Percentiles rank a stretch among this genome's conserved stretches.
Conservation (phyloP, 2,329 filamentous ascomycete species). For the Nannizzia gypsea region DNA sequence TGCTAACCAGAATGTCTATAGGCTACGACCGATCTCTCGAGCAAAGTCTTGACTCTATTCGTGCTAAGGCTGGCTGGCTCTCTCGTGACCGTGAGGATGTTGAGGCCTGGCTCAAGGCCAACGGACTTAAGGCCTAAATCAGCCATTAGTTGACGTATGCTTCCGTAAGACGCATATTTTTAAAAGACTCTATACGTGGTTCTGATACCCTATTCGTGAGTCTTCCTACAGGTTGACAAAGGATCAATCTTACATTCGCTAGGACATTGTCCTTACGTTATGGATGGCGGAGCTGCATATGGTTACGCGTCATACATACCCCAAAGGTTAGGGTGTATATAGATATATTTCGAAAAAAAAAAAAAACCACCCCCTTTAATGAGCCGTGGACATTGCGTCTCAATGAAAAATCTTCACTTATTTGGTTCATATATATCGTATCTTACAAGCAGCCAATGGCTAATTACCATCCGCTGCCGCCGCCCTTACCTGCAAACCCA, state of each 20-base stretch:
- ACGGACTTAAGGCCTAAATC: slow-evolving; percentile 42
- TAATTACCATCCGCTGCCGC: slow-evolving; percentile 3
- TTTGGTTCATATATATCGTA: neutral
- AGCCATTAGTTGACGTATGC: neutral
- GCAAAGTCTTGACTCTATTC: slow-evolving; percentile 77
- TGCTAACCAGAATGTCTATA: slow-evolving; percentile 19
- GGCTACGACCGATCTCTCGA: slow-evolving; percentile 76
- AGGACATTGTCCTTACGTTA: neutral
- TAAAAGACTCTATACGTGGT: neutral
- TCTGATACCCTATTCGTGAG: neutral
- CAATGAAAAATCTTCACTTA: neutral
- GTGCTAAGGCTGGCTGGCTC: slow-evolving; percentile 74
- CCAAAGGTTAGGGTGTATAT: neutral
- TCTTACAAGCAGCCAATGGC: neutral
- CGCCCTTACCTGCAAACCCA: slow-evolving; percentile 27
- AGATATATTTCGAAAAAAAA: neutral
- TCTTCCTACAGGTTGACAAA: neutral
- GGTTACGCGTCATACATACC: neutral
- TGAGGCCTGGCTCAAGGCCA: slow-evolving; percentile 55
- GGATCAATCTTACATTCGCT: neutral
- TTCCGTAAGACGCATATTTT: neutral
- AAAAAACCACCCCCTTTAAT: neutral
- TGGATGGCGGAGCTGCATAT: neutral
- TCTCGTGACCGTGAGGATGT: slow-evolving; percentile 67
- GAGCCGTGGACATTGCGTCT: neutral